These are phyloP conservation scores for Globisporangium nunn DNA, from an alignment of 352 stramenopile species.

Conservation along the genomic window DNA sequence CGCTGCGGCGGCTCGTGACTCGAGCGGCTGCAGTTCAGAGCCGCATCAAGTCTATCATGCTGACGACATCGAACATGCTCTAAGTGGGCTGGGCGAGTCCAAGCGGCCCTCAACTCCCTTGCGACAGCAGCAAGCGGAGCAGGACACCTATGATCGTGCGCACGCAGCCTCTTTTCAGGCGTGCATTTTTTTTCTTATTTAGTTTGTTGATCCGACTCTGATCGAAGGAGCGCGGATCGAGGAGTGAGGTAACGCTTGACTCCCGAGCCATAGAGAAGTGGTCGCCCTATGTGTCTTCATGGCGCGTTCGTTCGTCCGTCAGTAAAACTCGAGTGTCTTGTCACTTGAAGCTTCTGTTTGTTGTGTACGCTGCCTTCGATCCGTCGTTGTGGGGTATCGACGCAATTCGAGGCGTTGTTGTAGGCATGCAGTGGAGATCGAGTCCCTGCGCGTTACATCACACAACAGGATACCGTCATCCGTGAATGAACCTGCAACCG, in stretches of 20 bases:
- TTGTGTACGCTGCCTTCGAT: background rate
- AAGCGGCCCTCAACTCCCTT: background rate
- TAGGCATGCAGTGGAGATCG: background rate
- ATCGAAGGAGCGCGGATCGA: slow-evolving; percentile 15
- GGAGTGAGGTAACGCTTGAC: slow-evolving; percentile 1
- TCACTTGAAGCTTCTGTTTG: background rate
- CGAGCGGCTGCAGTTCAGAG: slow-evolving; percentile 40
- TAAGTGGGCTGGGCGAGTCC: slow-evolving; percentile 3
- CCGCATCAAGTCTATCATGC: slow-evolving; percentile 38
- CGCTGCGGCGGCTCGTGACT: slow-evolving; percentile 46
- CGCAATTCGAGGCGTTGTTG: background rate
- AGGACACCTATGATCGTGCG: background rate
- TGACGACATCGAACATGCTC: slow-evolving; percentile 13
- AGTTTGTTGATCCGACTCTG: slow-evolving; percentile 14
- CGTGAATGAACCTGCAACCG: background rate
- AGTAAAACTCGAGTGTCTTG: slow-evolving; percentile 10
- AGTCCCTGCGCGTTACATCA: slow-evolving; percentile 5
- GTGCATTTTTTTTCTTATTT: slow-evolving; percentile 3
- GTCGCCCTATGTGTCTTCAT: slow-evolving; percentile 7
- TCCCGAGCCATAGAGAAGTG: slow-evolving; percentile 13
- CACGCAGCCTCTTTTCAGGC: background rate
- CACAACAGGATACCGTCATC: background rate
- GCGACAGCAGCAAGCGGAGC: slow-evolving; percentile 1
- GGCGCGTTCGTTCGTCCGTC: slow-evolving; percentile 1
- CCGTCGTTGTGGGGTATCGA: background rate